Evolutionary conservation across 2,329 filamentous ascomycete species (phyloP).

Genomic region (Pseudocercospora fuligena): DNA sequence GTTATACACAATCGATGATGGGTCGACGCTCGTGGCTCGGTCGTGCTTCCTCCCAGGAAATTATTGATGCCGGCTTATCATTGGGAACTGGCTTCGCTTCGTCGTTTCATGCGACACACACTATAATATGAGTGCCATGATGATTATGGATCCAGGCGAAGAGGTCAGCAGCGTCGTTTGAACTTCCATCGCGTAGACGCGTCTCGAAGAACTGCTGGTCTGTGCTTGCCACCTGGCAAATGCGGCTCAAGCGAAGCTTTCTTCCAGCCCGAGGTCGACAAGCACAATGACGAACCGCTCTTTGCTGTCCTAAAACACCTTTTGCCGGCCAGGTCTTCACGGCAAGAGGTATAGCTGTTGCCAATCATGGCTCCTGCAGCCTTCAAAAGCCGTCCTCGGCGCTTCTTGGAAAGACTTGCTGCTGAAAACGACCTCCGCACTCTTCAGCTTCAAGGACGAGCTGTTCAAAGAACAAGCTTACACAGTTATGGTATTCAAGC

Average conservation of each 20-base stretch:
- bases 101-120: no score
- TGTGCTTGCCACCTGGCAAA: neutral
- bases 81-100: no score
- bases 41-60: neutral
- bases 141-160: neutral
- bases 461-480: neutral
- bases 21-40: neutral
- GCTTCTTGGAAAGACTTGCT: neutral
- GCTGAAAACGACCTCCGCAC: no score
- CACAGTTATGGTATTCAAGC: slow-evolving; percentile 27
- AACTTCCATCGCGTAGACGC: neutral
- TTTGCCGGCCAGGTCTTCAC: neutral
- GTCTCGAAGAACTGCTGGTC: neutral
- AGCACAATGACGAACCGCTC: neutral
- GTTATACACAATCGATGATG: neutral
- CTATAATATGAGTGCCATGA: neutral
- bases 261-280: neutral
- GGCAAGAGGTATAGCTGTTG: neutral
- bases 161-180: neutral
- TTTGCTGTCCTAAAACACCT: neutral
- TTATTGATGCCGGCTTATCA: neutral
- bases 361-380: neutral
- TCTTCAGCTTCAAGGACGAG: neutral
- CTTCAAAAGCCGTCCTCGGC: neutral
- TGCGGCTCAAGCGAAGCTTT: neutral